A percentile compares a stretch with the other conserved stretches of the same genome.
Evolutionary conservation across 169 alveolate species (phyloP).

Genomic region (Plasmodium vivax): DNA sequence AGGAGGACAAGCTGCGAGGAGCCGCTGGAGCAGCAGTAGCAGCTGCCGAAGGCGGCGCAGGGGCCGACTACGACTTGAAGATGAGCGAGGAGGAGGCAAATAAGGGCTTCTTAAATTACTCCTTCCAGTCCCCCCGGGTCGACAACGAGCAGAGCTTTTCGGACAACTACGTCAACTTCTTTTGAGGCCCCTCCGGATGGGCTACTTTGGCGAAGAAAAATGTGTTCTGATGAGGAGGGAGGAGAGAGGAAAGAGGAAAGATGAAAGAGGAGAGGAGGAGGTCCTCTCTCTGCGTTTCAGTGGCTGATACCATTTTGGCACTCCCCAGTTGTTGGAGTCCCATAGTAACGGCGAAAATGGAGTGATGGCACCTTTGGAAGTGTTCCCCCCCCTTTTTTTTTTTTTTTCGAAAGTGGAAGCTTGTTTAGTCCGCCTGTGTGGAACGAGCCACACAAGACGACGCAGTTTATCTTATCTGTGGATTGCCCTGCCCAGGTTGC

Average conservation of each 20-base stretch:
- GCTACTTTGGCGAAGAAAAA: not conserved
- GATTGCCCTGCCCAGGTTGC: not conserved
- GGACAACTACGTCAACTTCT: slow-evolving; percentile 44
- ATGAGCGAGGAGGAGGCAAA: slow-evolving; percentile 5
- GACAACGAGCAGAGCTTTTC: slow-evolving; percentile 48
- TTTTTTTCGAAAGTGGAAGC: not conserved
- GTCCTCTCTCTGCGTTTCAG: not conserved
- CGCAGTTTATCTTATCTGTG: not conserved
- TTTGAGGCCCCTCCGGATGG: not conserved
- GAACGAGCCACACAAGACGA: not conserved
- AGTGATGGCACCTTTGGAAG: not conserved
- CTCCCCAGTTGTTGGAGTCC: not conserved
- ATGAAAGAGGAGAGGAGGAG: not conserved
- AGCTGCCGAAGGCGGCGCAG: not conserved
- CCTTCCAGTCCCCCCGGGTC: slow-evolving; percentile 22
- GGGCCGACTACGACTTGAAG: not conserved
- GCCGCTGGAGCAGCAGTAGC: not conserved
- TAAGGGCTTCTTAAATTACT: slow-evolving; percentile 17
- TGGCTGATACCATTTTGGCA: not conserved
- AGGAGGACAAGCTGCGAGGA: not conserved
- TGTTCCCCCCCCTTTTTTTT: not conserved
- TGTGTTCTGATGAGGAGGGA: not conserved
- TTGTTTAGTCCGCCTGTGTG: not conserved
- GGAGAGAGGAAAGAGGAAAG: too few species aligned
- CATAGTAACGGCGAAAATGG: not conserved